A percentile compares a stretch with the other conserved stretches of the same genome.
phyloP scores from a whole-genome alignment of 768 basidiomycete genomes.

The Tulasnella sp. region DNA sequence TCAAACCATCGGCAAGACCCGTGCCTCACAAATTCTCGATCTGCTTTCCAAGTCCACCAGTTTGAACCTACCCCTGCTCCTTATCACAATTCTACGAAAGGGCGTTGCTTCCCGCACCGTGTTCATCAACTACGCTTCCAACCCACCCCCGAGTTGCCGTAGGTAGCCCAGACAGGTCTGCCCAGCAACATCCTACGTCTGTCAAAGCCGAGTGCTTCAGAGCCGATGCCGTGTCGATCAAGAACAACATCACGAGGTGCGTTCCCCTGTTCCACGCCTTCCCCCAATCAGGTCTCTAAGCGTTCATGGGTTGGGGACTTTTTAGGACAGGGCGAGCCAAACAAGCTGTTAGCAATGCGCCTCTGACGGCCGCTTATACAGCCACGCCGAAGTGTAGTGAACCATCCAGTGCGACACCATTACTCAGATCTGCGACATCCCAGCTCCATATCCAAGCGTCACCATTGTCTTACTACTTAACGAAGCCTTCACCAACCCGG shows the following conservation, averaged over 20 bases:
- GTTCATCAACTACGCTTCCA: slow-evolving; percentile 33
- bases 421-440: neutral
- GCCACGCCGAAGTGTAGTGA: neutral
- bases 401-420: no score
- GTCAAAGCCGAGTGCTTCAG: slow-evolving; percentile 27
- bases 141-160: slow-evolving; percentile 33
- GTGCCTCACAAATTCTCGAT: no score
- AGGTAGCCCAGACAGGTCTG: slow-evolving; percentile 24
- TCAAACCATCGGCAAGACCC: slow-evolving; percentile 18
- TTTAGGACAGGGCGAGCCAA: slow-evolving; percentile 24
- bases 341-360: slow-evolving; percentile 15
- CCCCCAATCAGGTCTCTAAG: neutral
- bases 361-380: slow-evolving; percentile 28
- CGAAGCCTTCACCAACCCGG: neutral
- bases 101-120: neutral
- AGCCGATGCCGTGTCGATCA: no score
- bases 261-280: no score
- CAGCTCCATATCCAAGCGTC: slow-evolving; percentile 8
- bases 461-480: slow-evolving; percentile 28
- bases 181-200: slow-evolving; percentile 3
- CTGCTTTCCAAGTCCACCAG: no score
- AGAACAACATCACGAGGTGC: no score
- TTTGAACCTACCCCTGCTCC: neutral
- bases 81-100: slow-evolving; percentile 9
- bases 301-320: neutral